These are phyloP conservation scores for Pseudopyrenochaeta lycopersici DNA, from an alignment of 2,329 filamentous ascomycete species.

Conservation along the genomic window DNA sequence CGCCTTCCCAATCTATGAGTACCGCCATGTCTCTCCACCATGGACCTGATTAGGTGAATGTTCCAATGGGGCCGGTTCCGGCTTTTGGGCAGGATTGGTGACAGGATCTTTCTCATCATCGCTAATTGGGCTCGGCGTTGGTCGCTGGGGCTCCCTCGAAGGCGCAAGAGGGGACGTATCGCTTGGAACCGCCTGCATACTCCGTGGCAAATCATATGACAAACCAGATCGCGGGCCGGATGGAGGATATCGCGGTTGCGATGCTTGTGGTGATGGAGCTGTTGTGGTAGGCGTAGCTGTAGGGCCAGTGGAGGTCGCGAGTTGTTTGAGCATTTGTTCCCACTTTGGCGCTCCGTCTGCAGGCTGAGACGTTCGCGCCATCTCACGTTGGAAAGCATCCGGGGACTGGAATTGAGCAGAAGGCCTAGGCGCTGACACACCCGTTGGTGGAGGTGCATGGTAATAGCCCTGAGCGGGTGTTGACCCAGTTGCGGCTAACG, in stretches of 20 bases:
- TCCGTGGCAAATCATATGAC: constrained; percentile 22
- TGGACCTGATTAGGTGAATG: constrained; percentile 18
- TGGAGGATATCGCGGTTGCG: constrained; percentile 26
- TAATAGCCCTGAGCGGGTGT: constrained; percentile 15
- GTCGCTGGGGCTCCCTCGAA: constrained; percentile 32
- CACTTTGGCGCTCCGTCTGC: constrained; percentile 35
- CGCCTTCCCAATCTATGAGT: constrained; percentile 12
- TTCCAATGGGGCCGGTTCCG: constrained; percentile 11
- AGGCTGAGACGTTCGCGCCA: constrained; percentile 35
- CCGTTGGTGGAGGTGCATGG: constrained; percentile 15
- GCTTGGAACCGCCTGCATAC: constrained; percentile 16
- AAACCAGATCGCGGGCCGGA: constrained; percentile 19
- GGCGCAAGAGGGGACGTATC: constrained; percentile 22
- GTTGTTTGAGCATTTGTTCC: constrained; percentile 46
- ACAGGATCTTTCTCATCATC: constrained; percentile 36
- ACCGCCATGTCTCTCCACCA: constrained; percentile 46
- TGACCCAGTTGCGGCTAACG: constrained; percentile 15
- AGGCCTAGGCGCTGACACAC: constrained; percentile 33
- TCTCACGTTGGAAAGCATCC: constrained; percentile 55
- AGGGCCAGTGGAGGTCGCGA: constrained; percentile 30
- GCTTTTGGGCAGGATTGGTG: constrained; percentile 11
- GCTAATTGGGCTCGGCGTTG: constrained; percentile 44
- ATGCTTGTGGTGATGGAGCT: constrained; percentile 14
- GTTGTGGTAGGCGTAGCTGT: constrained; percentile 12
- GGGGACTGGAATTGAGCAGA: constrained; percentile 54